Conservation (phyloP, 148 eudicot species). For the Rhododendron molle region DNA sequence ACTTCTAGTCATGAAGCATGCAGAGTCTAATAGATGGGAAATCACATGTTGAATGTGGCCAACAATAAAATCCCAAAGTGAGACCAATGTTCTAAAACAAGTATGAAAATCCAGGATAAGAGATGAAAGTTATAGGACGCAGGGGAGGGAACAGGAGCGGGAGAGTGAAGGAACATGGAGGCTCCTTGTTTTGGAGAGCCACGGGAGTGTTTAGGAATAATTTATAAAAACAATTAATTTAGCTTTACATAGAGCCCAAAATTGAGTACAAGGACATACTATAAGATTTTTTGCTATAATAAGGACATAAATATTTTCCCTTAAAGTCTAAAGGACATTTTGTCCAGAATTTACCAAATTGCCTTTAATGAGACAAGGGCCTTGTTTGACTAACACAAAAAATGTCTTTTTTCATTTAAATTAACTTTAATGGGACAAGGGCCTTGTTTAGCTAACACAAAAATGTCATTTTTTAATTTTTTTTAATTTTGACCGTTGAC, state of each 20-base stretch:
- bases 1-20: neutral
- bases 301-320: no score
- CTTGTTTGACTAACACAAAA: no score
- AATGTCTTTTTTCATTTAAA: no score
- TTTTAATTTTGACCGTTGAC: no score
- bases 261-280: no score
- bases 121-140: neutral
- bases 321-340: no score
- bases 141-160: neutral
- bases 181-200: neutral
- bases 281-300: no score
- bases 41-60: neutral
- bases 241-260: neutral
- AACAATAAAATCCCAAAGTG: neutral
- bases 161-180: neutral
- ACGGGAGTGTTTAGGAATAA: neutral
- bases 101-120: neutral
- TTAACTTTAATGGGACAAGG: no score
- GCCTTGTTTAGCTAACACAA: no score
- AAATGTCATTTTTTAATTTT: no score
- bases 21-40: neutral
- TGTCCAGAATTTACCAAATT: no score
- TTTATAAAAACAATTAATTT: neutral
- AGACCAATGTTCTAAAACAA: neutral
- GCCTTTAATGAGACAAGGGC: no score